Evolutionary conservation across 1,139 yeast genomes (phyloP).

Genomic region (Yarrowia galli): DNA sequence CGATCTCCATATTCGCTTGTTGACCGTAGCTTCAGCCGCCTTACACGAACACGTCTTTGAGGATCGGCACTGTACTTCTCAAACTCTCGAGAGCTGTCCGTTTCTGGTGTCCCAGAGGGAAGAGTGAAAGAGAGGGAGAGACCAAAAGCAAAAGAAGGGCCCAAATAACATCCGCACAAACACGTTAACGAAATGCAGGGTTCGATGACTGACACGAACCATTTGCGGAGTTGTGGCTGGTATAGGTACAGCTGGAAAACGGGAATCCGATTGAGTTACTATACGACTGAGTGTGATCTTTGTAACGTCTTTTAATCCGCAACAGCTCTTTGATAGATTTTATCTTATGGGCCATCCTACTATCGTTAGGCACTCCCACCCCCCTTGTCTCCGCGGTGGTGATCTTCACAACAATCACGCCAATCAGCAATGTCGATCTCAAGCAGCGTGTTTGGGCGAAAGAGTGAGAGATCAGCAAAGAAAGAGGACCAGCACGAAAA

Average conservation of each 20-base stretch:
- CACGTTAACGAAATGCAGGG: slow-evolving; percentile 7
- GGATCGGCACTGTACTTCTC: slow-evolving; percentile 8
- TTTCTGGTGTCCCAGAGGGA: slow-evolving; percentile 8
- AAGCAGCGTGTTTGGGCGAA: slow-evolving; percentile 27
- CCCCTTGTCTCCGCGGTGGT: slow-evolving; percentile 8
- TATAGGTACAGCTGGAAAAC: not conserved
- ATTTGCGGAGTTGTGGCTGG: not conserved
- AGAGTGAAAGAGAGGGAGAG: not conserved
- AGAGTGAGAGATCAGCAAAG: slow-evolving; percentile 6
- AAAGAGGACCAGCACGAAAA: slow-evolving; percentile 6
- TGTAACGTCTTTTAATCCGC: too few relatives aligned
- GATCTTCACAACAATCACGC: slow-evolving; percentile 37
- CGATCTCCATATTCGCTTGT: slow-evolving; percentile 23
- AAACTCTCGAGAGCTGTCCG: slow-evolving; percentile 1
- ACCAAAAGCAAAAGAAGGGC: not conserved
- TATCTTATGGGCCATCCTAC: slow-evolving; percentile 6
- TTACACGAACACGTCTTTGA: slow-evolving; percentile 28
- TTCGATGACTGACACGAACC: not conserved
- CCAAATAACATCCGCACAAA: not conserved
- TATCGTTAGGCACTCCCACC: not conserved
- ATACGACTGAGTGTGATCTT: not conserved
- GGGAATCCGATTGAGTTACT: not conserved
- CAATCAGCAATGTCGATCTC: slow-evolving; percentile 36
- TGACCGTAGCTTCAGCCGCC: slow-evolving; percentile 25
- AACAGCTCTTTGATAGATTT: not conserved